Percentiles rank a stretch among this genome's conserved stretches.
Evolutionary conservation across 805 yeast genomes (phyloP).

Genomic region (Pichia membranifaciens): DNA sequence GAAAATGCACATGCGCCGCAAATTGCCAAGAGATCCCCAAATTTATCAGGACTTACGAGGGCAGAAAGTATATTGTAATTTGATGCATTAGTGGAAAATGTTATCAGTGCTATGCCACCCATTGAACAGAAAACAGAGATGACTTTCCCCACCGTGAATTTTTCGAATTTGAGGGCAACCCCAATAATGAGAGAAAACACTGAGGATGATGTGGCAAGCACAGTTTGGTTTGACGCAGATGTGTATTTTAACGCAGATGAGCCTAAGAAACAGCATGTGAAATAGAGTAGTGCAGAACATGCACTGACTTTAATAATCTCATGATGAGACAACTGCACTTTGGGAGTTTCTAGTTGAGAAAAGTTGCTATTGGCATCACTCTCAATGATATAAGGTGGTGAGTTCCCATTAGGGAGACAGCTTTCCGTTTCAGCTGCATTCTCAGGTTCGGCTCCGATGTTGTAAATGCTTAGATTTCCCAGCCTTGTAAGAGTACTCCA

Average conservation of each 20-base stretch:
- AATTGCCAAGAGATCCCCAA: constrained; percentile 43
- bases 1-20: constrained; percentile 44
- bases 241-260: constrained; percentile 43
- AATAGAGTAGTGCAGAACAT: constrained; percentile 39
- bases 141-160: constrained; percentile 36
- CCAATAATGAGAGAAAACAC: constrained; percentile 46
- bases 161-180: constrained; percentile 35
- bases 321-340: constrained; percentile 16
- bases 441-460: neutral
- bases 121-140: constrained; percentile 41
- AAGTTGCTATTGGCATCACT: neutral
- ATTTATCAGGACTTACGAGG: constrained; percentile 20
- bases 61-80: neutral
- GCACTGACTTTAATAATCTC: constrained; percentile 35
- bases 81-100: constrained; percentile 18
- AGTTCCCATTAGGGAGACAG: neutral
- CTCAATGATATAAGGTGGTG: neutral
- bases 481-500: neutral
- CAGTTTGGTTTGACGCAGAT: constrained; percentile 48
- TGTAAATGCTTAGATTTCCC: neutral
- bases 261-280: constrained; percentile 35
- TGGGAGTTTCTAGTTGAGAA: constrained; percentile 15
- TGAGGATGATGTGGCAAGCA: constrained; percentile 46
- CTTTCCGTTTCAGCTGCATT: neutral
- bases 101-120: constrained; percentile 41